Percentiles rank a stretch among this genome's conserved stretches.
Evolutionary conservation across 225 moss, liverwort and hornwort species (phyloP).

Genomic region (Rhytidiadelphus loreus): DNA sequence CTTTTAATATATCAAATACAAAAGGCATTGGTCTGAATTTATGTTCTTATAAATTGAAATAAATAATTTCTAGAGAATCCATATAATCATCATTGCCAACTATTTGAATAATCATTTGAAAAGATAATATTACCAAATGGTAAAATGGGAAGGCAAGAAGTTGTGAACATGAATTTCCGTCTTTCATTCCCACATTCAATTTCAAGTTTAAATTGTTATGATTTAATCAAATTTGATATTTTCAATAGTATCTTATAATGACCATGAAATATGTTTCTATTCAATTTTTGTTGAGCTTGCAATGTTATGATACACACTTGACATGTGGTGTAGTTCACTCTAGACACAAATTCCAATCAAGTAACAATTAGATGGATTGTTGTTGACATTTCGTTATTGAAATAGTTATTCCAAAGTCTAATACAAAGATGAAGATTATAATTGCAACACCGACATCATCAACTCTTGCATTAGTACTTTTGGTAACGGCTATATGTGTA

Average conservation of each 20-base stretch:
- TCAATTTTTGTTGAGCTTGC: not conserved
- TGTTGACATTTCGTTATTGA: not conserved
- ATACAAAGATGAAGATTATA: not conserved
- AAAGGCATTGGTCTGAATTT: not conserved
- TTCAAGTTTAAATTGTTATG: not conserved
- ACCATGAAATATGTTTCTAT: not conserved
- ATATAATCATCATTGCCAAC: too few relatives aligned
- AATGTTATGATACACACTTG: not conserved
- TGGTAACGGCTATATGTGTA: not conserved
- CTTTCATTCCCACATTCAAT: not conserved
- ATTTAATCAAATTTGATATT: not conserved
- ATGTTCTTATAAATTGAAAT: not conserved
- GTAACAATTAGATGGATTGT: not conserved
- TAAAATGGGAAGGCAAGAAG: not conserved
- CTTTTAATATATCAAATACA: not conserved
- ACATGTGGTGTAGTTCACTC: accelerated
- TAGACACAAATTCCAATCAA: too few relatives aligned
- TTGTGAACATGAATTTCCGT: not conserved
- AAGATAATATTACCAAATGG: too few relatives aligned
- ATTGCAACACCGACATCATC: not conserved
- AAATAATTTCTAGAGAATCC: accelerated
- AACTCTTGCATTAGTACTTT: not conserved
- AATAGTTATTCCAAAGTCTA: not conserved
- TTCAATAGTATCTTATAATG: not conserved
- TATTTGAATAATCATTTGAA: not conserved